Evolutionary conservation across 1,284 basidiomycete species (phyloP).

Genomic region (Ganoderma boninense): DNA sequence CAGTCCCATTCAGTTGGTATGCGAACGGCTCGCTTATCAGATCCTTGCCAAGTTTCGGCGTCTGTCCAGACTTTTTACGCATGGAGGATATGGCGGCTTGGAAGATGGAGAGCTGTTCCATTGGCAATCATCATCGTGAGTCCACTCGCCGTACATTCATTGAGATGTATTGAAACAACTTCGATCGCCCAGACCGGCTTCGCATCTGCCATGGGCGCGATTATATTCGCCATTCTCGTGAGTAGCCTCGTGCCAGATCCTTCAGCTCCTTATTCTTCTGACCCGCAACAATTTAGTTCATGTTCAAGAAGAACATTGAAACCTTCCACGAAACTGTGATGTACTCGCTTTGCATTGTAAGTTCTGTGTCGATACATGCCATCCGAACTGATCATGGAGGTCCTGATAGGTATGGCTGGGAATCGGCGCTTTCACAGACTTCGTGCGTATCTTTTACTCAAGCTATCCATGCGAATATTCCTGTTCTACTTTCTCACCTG

Average conservation of each 20-base stretch:
- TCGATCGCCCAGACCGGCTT: background rate
- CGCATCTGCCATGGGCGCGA: background rate
- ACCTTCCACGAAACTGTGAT: background rate
- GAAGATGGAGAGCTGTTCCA: background rate
- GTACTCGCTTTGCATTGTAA: background rate
- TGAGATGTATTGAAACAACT: background rate
- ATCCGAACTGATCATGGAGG: background rate
- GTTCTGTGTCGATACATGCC: background rate
- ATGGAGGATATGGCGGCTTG: background rate
- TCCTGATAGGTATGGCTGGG: background rate
- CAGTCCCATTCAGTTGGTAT: background rate
- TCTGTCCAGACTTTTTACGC: background rate
- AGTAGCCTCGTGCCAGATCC: background rate
- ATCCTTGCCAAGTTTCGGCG: background rate
- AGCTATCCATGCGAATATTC: background rate
- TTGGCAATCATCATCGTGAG: background rate
- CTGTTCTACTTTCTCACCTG: background rate
- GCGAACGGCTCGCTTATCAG: background rate
- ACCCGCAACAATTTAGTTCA: background rate
- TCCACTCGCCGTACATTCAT: background rate
- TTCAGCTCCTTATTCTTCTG: background rate
- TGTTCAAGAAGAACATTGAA: background rate
- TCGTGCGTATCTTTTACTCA: background rate
- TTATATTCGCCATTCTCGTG: background rate
- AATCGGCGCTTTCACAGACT: background rate